phyloP scores from a whole-genome alignment of 2,329 filamentous ascomycete species.

The Cladosporium cucumerinum region DNA sequence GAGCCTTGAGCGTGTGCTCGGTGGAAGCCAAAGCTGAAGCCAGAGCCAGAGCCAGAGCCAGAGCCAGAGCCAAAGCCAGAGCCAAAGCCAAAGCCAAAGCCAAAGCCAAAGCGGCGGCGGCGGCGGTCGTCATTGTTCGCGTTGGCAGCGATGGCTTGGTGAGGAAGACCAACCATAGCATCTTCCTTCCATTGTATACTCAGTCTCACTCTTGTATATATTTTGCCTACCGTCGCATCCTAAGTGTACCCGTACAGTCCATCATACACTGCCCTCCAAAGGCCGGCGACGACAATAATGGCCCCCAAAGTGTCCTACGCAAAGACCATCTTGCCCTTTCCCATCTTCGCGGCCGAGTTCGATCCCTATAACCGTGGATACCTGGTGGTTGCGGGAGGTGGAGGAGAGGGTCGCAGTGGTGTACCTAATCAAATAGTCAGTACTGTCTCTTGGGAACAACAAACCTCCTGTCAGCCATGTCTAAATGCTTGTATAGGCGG shows the following conservation, averaged over 20 bases:
- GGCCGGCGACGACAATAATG: constrained; percentile 5
- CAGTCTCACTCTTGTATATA: neutral
- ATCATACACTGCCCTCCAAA: neutral
- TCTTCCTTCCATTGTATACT: neutral
- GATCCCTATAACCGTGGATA: constrained; percentile 73
- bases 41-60: no score
- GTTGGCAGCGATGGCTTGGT: neutral
- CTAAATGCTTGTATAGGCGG: constrained; percentile 47
- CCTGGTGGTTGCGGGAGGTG: constrained; percentile 81
- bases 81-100: no score
- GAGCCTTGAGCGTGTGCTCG: neutral
- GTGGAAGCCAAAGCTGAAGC: neutral
- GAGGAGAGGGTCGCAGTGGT: constrained; percentile 75
- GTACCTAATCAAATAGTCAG: constrained; percentile 83
- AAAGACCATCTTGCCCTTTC: constrained; percentile 71
- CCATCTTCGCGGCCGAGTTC: constrained; percentile 83
- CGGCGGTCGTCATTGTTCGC: constrained; percentile 4
- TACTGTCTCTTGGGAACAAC: constrained; percentile 20
- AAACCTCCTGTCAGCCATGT: neutral
- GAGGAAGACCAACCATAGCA: neutral
- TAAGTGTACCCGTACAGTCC: neutral
- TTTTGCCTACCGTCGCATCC: neutral
- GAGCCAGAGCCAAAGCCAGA: no score
- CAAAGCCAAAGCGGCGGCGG: no score
- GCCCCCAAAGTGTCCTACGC: constrained; percentile 43